Evolutionary conservation across 495 filamentous ascomycete species (phyloP), one percentile per base, ranked within the genome.

Genomic region (Cercophora samala): DNA sequence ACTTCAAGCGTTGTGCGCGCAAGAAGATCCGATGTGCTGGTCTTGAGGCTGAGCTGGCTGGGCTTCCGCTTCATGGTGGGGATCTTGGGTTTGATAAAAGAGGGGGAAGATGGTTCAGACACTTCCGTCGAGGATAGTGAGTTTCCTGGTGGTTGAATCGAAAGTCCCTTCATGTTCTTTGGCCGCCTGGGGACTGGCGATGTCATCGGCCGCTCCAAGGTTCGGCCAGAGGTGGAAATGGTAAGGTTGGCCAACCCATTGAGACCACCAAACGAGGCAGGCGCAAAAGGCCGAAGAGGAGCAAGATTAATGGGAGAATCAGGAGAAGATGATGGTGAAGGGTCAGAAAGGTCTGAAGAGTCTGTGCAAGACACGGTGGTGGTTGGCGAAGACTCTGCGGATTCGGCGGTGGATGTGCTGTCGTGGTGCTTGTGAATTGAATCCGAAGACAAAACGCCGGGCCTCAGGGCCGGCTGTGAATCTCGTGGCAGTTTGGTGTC

Each of bases 311-410:
- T 84, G 11, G 92, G 90, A 9, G 93, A 94, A 75, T 97, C 92
- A 18, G 93, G 92, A 2, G 94, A 97, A 2, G 95, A 95, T 18
- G 89, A 91, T 6, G 94, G 93, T 4, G 95, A 97, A 9, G 91
- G 88, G 66, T 97, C 93, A n/a, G 93, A 92, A 25, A 92, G 84
- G 19, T 91, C 91, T 18, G 90, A 90, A 9, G 93, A 93, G 74
- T 94, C 95, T 55, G 93, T 90, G 15, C 93, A 97, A 17, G 93
- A 97, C n/a, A 93, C 85, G 1, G 94, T 97, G 2, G 93, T 98
- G 19, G 95, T 97, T 0, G 95, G 95, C 21, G 95, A 98, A 8
- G 93, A 96, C 72, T 97, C 93, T 25, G 89, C 90, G 3, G 95
- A 99, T 58, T 90, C 93, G 9, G 91, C 91, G 55, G 87, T 96